Evolutionary conservation across 2,329 filamentous ascomycete species (phyloP), one percentile per base, ranked within the genome.

Genomic region (Pseudogymnoascus sp.): DNA sequence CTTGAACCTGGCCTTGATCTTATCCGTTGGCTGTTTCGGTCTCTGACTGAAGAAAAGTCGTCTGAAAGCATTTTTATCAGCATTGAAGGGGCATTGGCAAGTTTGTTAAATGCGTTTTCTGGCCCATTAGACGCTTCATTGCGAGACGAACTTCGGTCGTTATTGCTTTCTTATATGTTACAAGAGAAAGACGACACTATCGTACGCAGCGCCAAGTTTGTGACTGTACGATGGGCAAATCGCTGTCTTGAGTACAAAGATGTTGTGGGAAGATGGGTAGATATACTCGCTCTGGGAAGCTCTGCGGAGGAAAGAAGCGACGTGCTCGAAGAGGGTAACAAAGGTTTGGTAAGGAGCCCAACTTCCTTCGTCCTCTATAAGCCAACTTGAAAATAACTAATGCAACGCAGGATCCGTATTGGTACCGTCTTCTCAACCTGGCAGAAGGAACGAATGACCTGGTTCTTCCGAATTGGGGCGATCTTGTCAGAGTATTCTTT

Each of bases 201-300:
- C 14, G 78, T 86, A n/a, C 82, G 88, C 68, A 93, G 89, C 70
- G 89, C 89, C 35, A 86, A 90, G 6, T 95, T 93, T 75, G 88
- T 91, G 19, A 88, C 88, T 24, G 87, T 95, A 6, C 90, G 95
- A 64, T 97, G 93, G 80, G 91, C 91, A 10, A 97, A 97, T 72
- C 84, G 90, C 61, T 96, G 91, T 70, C 79, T 99, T 4, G 84
- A 88, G 0, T 97, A 91, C 69, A 81, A 81, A 19, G 91, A 96
- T 70, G 81, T 91, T 8, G 80, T 88, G 38, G 95, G 86, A 26
- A 85, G 95, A 59, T 97, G 91, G 90, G 89, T 97, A 56, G 86
- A 97, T 73, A 83, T 97, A 14, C 80, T 97, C 60, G 93, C 93
- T 6, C 79, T 95, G 7, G 86, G 84, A 14, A 86, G 86, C 11